These are phyloP conservation scores for Tolypocladium capitatum DNA, from an alignment of 2,329 filamentous ascomycete genomes.

Conservation along the genomic window DNA sequence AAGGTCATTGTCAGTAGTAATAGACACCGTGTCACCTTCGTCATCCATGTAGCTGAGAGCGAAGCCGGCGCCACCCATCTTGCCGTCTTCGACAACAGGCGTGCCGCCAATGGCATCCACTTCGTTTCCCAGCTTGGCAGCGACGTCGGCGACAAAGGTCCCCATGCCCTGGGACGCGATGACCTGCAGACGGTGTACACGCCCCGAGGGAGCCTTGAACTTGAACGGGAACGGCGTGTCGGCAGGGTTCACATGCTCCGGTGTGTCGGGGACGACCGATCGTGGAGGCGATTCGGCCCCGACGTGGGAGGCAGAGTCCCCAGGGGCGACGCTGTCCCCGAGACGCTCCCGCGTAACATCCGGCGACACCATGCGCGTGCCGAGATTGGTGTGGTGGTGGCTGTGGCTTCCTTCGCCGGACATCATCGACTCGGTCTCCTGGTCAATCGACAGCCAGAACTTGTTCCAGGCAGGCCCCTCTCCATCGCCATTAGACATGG, in stretches of 20 bases:
- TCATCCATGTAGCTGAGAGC: constrained; percentile 94
- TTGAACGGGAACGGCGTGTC: constrained; percentile 91
- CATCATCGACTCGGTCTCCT: constrained; percentile 91
- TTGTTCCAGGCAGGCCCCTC: constrained; percentile 99
- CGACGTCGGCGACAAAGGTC: constrained; percentile 64
- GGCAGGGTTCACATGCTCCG: constrained; percentile 41
- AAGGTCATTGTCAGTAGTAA: constrained; percentile 89
- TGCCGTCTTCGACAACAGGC: constrained; percentile 66
- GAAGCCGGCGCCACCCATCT: constrained; percentile 64
- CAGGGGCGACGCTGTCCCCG: constrained; percentile 73
- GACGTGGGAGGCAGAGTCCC: constrained; percentile 88
- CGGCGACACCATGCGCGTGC: constrained; percentile 67
- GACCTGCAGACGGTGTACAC: constrained; percentile 85
- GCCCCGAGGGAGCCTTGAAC: constrained; percentile 92
- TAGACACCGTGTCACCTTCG: constrained; percentile 91
- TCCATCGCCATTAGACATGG: constrained; percentile 75
- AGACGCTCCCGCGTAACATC: constrained; percentile 60
- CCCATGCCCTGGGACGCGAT: constrained; percentile 66
- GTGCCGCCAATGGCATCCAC: constrained; percentile 71
- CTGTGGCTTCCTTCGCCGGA: constrained; percentile 79
- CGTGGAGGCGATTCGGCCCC: constrained; percentile 66
- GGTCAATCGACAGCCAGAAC: constrained; percentile 93
- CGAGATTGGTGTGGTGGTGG: constrained; percentile 47
- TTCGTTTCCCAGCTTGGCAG: constrained; percentile 74
- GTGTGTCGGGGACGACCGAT: constrained; percentile 40